These are phyloP conservation scores for Boletus subcaerulescens DNA, from an alignment of 768 basidiomycete genomes.

Conservation along the genomic window DNA sequence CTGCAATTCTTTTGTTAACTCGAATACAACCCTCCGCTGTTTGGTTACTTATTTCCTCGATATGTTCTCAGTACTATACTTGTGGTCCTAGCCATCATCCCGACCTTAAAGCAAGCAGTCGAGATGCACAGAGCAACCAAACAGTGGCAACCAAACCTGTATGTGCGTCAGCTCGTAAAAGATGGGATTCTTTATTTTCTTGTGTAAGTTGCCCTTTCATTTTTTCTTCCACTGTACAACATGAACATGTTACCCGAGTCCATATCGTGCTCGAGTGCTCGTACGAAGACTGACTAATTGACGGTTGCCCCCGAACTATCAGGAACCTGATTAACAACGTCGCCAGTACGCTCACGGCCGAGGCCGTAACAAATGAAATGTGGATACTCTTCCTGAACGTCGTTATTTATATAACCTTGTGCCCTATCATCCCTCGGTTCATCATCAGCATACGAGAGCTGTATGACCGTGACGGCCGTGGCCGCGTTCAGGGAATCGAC, in stretches of 20 bases:
- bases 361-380: fast-evolving
- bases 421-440: slow-evolving; percentile 3
- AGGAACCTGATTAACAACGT: background rate
- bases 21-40: background rate
- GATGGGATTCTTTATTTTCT: background rate
- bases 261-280: too few relatives aligned
- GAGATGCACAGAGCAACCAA: slow-evolving; percentile 8
- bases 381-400: background rate
- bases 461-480: background rate
- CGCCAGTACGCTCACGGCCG: background rate
- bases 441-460: slow-evolving; percentile 8
- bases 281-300: background rate
- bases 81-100: background rate
- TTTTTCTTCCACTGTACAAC: background rate
- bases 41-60: background rate
- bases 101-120: background rate
- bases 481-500: background rate
- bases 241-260: too few relatives aligned
- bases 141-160: slow-evolving; percentile 1
- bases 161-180: background rate
- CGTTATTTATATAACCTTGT: background rate
- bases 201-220: background rate
- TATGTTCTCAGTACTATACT: background rate
- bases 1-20: background rate
- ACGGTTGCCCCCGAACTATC: background rate